Conservation (phyloP, 768 basidiomycete species). For the Austroboletus festivus region DNA sequence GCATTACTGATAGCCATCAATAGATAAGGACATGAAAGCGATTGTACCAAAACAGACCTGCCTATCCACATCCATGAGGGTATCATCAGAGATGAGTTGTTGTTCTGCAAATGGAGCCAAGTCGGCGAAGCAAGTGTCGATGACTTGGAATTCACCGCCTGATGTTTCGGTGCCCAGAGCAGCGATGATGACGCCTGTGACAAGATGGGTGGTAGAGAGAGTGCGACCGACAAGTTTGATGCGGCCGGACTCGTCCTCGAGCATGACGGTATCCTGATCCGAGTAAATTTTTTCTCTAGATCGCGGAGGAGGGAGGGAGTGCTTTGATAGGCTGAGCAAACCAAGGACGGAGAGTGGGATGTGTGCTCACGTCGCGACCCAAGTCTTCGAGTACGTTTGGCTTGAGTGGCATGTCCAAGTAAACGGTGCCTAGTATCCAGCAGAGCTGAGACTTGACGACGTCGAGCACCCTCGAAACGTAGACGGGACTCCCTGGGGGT, state of each 20-base stretch:
- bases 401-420: slow-evolving; percentile 98
- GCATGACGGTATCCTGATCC: slow-evolving; percentile 72
- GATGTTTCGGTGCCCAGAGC: slow-evolving; percentile 88
- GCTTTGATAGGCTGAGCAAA: slow-evolving; percentile 43
- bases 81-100: slow-evolving; percentile 26
- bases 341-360: slow-evolving; percentile 4
- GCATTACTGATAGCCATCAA: slow-evolving; percentile 11
- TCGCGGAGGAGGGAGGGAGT: slow-evolving; percentile 84
- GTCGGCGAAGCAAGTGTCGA: slow-evolving; percentile 83
- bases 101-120: slow-evolving; percentile 55
- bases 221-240: slow-evolving; percentile 80
- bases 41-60: slow-evolving; percentile 11
- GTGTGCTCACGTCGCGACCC: slow-evolving; percentile 75
- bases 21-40: slow-evolving; percentile 6
- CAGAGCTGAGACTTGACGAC: slow-evolving; percentile 82
- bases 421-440: slow-evolving; percentile 92
- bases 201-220: slow-evolving; percentile 58
- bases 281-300: slow-evolving; percentile 74
- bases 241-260: slow-evolving; percentile 96
- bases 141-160: slow-evolving; percentile 89
- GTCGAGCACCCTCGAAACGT: slow-evolving; percentile 83
- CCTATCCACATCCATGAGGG: slow-evolving; percentile 74
- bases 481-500: slow-evolving; percentile 60
- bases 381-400: slow-evolving; percentile 97
- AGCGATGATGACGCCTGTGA: slow-evolving; percentile 90